Evolutionary conservation across 257 asterid species (phyloP), one percentile per base, ranked within the genome.

Genomic region (Mitragyna speciosa): DNA sequence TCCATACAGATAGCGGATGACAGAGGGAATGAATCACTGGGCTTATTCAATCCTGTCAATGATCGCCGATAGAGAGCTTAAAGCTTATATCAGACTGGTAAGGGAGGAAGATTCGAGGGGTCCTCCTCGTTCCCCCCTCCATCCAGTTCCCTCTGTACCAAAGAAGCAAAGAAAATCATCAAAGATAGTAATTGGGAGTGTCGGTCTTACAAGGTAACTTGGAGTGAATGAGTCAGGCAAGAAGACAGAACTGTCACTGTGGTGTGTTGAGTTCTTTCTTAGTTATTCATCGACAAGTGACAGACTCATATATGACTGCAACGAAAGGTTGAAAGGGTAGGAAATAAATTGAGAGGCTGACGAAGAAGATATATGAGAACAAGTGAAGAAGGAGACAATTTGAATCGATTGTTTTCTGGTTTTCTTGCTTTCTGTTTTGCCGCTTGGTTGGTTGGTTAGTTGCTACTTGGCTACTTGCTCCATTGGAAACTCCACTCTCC

Each of bases 381-480:
- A 70, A 75, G 43, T 59, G 79, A 43, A 39, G 78, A 58, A 59
- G 39, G 69, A 75, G 70, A 75, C 70, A 39, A 59, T n/a, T 58
- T 12, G 39, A 36, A 43, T 33, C 28, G 1, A 3, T 31, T 30
- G 64, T 6, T 17, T 7, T 26, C 7, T 73, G 10, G 12, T 8
- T 16, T 31, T 1, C 16, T 52, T 7, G 22, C 9, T 7, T 5
- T 28, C 56, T 28, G 14, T 33, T n/a, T n/a, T 65, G 17, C 5
- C 22, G 11, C 12, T 65, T 30, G 4, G 45, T 31, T 7, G 1
- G 2, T 36, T 69, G 49, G 45, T 69, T 36, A 49, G 73, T 14
- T 20, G 28, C 41, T 30, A 3, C 26, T 65, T 31, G 69, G 69
- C 39, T 45, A 45, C 49, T 45, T 45, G 49, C 12, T 45, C 11